These are phyloP conservation scores for Lactarius trivialis DNA, from an alignment of 768 basidiomycete genomes.

Conservation along the genomic window DNA sequence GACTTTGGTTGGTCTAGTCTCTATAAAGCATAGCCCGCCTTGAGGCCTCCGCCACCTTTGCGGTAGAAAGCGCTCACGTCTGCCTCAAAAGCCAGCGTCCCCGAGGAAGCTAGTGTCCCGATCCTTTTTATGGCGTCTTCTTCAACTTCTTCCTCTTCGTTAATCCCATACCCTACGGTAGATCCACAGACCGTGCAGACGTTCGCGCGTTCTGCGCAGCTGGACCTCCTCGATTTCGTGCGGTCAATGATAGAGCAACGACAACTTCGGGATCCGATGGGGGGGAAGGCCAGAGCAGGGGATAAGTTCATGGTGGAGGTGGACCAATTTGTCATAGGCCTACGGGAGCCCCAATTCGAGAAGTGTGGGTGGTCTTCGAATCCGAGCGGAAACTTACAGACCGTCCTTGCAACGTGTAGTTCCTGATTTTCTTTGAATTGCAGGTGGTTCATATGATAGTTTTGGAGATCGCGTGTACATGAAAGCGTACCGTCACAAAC, in stretches of 20 bases:
- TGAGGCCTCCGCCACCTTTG: slow-evolving; percentile 13
- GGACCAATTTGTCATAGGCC: slow-evolving; percentile 21
- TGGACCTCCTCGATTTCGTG: slow-evolving; percentile 20
- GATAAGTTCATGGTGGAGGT: slow-evolving; percentile 21
- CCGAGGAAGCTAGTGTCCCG: slow-evolving; percentile 3
- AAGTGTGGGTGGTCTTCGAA: slow-evolving; percentile 16
- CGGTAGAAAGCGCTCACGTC: slow-evolving; percentile 13
- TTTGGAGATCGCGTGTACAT: slow-evolving; percentile 22
- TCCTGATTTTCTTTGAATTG: slow-evolving; percentile 6
- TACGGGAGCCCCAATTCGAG: slow-evolving; percentile 20
- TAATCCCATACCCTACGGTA: slow-evolving; percentile 11
- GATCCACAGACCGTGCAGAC: slow-evolving; percentile 14
- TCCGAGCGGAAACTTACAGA: slow-evolving; percentile 4
- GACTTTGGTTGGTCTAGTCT: slow-evolving; percentile 18
- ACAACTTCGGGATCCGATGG: slow-evolving; percentile 19
- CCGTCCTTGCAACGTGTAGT: slow-evolving; percentile 6
- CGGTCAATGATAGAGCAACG: slow-evolving; percentile 22
- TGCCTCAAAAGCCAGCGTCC: slow-evolving; percentile 19
- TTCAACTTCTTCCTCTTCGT: slow-evolving; percentile 12
- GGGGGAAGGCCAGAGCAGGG: slow-evolving; percentile 14
- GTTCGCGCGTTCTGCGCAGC: slow-evolving; percentile 14
- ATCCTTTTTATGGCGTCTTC: slow-evolving; percentile 18
- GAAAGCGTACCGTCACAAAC: slow-evolving; percentile 21
- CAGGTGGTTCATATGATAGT: slow-evolving; percentile 20
- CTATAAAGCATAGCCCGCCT: slow-evolving; percentile 21